A percentile compares a stretch with the other conserved stretches of the same genome.
phyloP scores from a whole-genome alignment of 495 filamentous ascomycete genomes.

The Aspergillus diversus region DNA sequence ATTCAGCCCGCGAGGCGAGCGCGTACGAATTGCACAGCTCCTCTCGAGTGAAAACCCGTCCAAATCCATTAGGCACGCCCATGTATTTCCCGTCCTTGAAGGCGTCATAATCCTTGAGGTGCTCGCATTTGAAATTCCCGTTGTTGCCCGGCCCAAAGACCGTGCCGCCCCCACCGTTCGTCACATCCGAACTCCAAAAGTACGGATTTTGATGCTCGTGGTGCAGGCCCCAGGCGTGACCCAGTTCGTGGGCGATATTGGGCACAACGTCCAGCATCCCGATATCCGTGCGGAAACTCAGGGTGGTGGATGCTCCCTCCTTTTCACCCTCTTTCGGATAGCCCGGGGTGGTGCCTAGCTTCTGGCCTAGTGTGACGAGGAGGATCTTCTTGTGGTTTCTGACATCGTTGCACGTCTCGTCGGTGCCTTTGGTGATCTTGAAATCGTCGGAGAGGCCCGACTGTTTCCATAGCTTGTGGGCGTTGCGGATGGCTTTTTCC shows the following conservation, averaged over 20 bases:
- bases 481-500: background rate
- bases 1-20: background rate
- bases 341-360: background rate
- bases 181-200: background rate
- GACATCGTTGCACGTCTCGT: background rate
- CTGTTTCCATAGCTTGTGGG: background rate
- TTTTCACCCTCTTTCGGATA: background rate
- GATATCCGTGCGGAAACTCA: background rate
- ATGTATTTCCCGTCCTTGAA: background rate
- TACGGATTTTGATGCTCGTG: background rate
- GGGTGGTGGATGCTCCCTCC: background rate
- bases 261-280: background rate
- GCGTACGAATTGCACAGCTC: slow-evolving; percentile 1
- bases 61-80: background rate
- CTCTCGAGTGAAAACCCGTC: background rate
- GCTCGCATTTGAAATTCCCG: background rate
- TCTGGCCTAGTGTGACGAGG: background rate
- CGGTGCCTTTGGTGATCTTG: background rate
- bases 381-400: background rate
- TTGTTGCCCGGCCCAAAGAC: background rate
- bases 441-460: background rate
- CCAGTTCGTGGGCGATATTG: background rate
- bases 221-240: background rate
- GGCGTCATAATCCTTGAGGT: background rate
- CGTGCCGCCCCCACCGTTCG: background rate